phyloP scores from a whole-genome alignment of 495 filamentous ascomycete species.

The Clohesyomyces aquaticus region DNA sequence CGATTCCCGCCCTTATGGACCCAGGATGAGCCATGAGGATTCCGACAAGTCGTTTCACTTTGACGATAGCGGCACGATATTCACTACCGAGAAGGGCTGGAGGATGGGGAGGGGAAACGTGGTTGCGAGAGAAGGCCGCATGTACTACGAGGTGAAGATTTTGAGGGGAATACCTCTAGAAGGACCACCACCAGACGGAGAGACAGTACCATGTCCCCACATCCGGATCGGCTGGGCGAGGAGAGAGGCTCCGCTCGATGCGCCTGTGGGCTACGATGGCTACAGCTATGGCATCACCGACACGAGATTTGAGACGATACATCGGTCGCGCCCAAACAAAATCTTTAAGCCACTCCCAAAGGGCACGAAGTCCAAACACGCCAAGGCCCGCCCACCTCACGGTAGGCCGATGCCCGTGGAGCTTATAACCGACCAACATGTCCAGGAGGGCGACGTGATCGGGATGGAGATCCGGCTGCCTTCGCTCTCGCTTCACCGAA shows the following conservation, averaged over 20 bases:
- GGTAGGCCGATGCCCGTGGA: constrained; percentile 60
- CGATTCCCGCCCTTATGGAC: constrained; percentile 76
- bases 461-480: constrained; percentile 92
- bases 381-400: constrained; percentile 50
- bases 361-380: constrained; percentile 42
- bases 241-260: constrained; percentile 86
- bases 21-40: constrained; percentile 90
- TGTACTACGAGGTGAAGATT: constrained; percentile 93
- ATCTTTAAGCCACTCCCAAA: constrained; percentile 64
- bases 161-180: constrained; percentile 65
- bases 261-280: constrained; percentile 92
- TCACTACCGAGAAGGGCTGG: constrained; percentile 81
- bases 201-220: constrained; percentile 54
- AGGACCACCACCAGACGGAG: constrained; percentile 39
- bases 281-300: constrained; percentile 96
- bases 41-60: constrained; percentile 76
- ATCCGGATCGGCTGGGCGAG: constrained; percentile 89
- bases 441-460: constrained; percentile 85
- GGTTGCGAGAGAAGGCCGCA: constrained; percentile 83
- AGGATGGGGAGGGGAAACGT: constrained; percentile 87
- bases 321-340: constrained; percentile 87
- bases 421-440: constrained; percentile 45
- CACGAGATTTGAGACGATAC: constrained; percentile 84
- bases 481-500: constrained; percentile 78
- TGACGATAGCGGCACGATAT: constrained; percentile 59